Evolutionary conservation across 1,284 basidiomycete species (phyloP), one percentile per base, ranked within the genome.

Genomic region (Athelia psychrophila): DNA sequence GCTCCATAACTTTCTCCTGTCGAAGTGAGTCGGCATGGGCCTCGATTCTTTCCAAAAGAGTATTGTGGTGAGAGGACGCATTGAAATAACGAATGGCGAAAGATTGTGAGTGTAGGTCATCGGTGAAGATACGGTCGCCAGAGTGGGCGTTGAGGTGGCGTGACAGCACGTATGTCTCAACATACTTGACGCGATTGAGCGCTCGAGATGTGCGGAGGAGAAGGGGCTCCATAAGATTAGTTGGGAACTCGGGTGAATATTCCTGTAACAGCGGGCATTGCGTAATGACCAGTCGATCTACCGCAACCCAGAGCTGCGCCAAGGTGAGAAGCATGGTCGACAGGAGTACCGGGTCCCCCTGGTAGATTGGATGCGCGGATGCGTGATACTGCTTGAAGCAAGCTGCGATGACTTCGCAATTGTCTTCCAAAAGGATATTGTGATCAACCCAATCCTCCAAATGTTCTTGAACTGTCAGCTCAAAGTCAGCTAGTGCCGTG

Each of bases 191-290:
- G 19, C 58, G 59, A 6, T 54, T 38, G 2, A 66, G 20, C n/a
- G 38, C 20, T 22, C 20, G 10, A 22, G 51, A 46, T 4, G 49
- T 51, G n/a, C 57, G 65, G 3, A 68, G 55, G 15, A 68, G 57
- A 12, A 68, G 53, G 2, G 57, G 46, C 10, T 62, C 57, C 18
- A 67, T 44, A 25, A 66, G 56, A 8, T 38, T 38, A 2, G 33
- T 19, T 15, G 66, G 56, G 12, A 68, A 51, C 51, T 67, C 66
- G 4, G 66, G 66, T 16, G 61, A 63, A 44, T 65, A 69, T 13
- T 60, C 62, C 58, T 10, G 59, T 50, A 48, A 56, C 48, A 42
- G 62, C 23, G 47, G 51, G 40, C 38, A 42, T n/a, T 42, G 38
- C 20, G 38, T 16, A 42, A 42, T 22, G 38, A 22, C 38, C 6